Percentiles rank a stretch among this genome's conserved stretches.
Conservation (phyloP, 2,329 filamentous ascomycete species). For the Pseudogymnoascus sp. region DNA sequence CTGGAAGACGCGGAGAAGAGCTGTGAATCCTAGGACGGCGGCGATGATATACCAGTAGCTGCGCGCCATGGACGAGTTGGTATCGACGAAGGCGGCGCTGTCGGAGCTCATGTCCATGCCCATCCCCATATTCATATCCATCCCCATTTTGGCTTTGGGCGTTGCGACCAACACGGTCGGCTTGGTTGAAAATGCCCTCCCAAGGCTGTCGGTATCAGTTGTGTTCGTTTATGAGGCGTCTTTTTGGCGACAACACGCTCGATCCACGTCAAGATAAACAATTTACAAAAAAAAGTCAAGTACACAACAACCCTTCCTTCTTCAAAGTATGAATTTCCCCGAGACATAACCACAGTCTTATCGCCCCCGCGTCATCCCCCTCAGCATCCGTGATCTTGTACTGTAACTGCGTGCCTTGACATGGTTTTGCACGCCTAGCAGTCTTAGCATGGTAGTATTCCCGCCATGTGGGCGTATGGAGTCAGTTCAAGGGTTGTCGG, state of each 20-base stretch:
- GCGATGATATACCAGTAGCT: constrained; percentile 55
- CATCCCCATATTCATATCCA: constrained; percentile 20
- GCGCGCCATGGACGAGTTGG: constrained; percentile 45
- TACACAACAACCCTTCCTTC: neutral
- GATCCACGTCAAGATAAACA: no score
- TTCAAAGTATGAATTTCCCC: neutral
- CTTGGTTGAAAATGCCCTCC: neutral
- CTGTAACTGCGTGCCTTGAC: neutral
- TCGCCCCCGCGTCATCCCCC: neutral
- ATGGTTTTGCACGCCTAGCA: neutral
- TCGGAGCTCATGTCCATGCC: constrained; percentile 24
- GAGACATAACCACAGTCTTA: neutral
- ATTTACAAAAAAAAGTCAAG: neutral
- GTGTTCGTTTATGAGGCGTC: neutral
- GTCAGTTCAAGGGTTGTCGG: neutral
- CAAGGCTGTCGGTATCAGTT: neutral
- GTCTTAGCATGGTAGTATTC: neutral
- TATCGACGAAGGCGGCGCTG: constrained; percentile 34
- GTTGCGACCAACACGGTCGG: neutral
- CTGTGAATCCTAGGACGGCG: constrained; percentile 30
- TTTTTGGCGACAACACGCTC: no score
- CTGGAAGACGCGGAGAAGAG: constrained; percentile 18
- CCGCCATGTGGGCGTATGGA: neutral
- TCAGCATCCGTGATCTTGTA: neutral
- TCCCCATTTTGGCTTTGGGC: constrained; percentile 8